phyloP scores from a whole-genome alignment of 192 early-diverging fungal species.

The Dissophora ornata region DNA sequence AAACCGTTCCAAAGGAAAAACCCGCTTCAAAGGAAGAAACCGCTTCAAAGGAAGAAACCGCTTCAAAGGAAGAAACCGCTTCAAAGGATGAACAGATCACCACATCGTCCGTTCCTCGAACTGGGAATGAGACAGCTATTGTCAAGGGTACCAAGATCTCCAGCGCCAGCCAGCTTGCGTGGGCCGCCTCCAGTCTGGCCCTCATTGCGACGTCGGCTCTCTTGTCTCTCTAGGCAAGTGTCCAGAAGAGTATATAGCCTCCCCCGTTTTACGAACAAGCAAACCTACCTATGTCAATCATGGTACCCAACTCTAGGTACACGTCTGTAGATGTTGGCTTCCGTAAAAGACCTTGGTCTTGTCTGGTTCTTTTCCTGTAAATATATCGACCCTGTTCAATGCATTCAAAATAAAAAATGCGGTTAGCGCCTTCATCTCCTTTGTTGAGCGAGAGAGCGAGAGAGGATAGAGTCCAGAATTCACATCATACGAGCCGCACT shows the following conservation, averaged over 20 bases:
- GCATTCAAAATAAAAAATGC: too few relatives aligned
- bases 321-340: not conserved
- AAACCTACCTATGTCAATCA: too few relatives aligned
- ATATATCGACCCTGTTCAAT: not conserved
- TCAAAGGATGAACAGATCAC: not conserved
- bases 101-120: too few relatives aligned
- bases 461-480: too few relatives aligned
- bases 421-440: too few relatives aligned
- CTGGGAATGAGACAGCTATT: not conserved
- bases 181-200: slow-evolving; percentile 23
- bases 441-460: too few relatives aligned
- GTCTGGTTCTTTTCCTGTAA: not conserved
- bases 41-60: not conserved
- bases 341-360: too few relatives aligned
- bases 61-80: not conserved
- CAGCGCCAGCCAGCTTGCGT: slow-evolving; percentile 1
- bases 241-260: too few relatives aligned
- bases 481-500: too few relatives aligned
- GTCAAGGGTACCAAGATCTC: slow-evolving; percentile 1
- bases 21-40: not conserved
- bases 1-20: too few relatives aligned
- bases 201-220: slow-evolving; percentile 20
- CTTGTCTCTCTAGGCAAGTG: slow-evolving; percentile 18
- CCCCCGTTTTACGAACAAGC: too few relatives aligned
- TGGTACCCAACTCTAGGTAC: too few relatives aligned